A percentile compares a stretch with the other conserved stretches of the same genome.
Evolutionary conservation across 225 moss, liverwort and hornwort genomes (phyloP).

Genomic region (Thuidium tamariscinum): DNA sequence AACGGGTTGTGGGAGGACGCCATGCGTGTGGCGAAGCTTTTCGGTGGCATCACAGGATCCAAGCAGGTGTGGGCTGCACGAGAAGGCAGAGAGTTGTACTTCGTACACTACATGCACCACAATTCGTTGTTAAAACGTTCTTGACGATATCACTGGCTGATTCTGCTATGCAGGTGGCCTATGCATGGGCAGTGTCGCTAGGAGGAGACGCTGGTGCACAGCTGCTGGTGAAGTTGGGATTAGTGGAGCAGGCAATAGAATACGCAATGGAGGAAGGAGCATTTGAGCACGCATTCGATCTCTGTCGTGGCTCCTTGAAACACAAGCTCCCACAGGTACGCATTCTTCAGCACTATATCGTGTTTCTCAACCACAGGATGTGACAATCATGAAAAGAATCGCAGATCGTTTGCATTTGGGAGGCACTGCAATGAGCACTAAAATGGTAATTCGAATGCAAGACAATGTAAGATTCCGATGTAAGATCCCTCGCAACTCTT

Average conservation of each 20-base stretch:
- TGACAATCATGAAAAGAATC: background rate
- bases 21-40: slow-evolving; percentile 83
- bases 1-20: slow-evolving; percentile 87
- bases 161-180: slow-evolving; percentile 53
- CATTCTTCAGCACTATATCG: background rate
- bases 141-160: background rate
- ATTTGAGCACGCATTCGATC: slow-evolving; percentile 83
- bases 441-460: background rate
- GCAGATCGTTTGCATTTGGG: background rate
- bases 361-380: background rate
- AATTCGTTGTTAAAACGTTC: background rate
- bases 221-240: slow-evolving; percentile 71
- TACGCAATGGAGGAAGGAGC: slow-evolving; percentile 78
- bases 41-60: slow-evolving; percentile 64
- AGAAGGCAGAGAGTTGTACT: background rate
- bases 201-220: slow-evolving; percentile 87
- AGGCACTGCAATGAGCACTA: background rate
- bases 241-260: slow-evolving; percentile 86
- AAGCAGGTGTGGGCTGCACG: slow-evolving; percentile 42
- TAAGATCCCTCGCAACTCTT: background rate
- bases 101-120: background rate
- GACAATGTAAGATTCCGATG: background rate
- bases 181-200: slow-evolving; percentile 77
- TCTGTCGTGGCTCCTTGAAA: slow-evolving; percentile 68
- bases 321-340: slow-evolving; percentile 89